Percentiles rank a stretch among this genome's conserved stretches.
Conservation (phyloP, 148 eudicot species). For the Persicaria tinctoria region DNA sequence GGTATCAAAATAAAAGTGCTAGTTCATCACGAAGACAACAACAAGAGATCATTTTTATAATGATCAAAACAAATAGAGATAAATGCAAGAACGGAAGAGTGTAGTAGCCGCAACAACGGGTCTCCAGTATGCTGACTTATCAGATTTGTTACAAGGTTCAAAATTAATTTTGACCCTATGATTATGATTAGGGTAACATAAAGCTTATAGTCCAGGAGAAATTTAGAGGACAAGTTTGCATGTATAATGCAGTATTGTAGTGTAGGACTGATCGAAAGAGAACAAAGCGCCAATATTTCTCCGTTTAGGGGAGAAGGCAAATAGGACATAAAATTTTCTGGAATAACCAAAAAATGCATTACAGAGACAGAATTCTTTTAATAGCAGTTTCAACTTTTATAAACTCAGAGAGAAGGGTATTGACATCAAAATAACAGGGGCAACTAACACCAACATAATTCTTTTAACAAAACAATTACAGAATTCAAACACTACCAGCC, state of each 20-base stretch:
- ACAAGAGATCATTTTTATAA: neutral
- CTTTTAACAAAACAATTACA: neutral
- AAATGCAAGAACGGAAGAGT: neutral
- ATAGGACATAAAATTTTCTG: neutral
- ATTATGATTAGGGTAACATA: neutral
- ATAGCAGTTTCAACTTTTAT: neutral
- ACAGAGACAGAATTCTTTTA: neutral
- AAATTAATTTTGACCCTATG: neutral
- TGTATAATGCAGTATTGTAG: neutral
- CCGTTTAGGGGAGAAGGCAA: neutral
- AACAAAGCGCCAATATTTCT: neutral
- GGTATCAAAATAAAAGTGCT: neutral
- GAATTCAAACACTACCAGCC: constrained; percentile 57
- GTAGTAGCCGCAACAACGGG: neutral
- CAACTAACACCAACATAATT: neutral
- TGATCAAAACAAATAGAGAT: neutral
- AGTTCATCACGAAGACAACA: neutral
- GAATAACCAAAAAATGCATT: neutral
- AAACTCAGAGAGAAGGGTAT: neutral
- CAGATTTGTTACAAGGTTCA: neutral
- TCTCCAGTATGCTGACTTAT: neutral
- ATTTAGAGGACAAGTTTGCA: neutral
- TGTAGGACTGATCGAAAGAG: neutral
- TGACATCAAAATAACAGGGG: neutral
- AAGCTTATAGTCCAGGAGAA: neutral